These are phyloP conservation scores for Debaryomyces robertsiae DNA, from an alignment of 1,139 yeast genomes.

Conservation along the genomic window DNA sequence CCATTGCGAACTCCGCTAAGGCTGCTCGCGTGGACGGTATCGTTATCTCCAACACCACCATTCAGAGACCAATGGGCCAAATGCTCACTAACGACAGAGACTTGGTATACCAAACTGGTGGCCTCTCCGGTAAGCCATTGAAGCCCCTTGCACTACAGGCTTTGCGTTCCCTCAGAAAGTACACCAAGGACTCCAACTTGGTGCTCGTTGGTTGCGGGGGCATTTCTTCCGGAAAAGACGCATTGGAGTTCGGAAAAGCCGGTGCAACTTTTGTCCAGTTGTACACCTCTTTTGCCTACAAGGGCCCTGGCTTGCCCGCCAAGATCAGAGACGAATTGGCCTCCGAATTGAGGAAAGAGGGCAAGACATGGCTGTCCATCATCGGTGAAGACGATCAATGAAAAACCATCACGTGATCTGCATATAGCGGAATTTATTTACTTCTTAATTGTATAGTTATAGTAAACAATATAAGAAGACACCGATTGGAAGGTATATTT, in stretches of 20 bases:
- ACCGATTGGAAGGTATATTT: not conserved
- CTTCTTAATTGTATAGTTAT: no score
- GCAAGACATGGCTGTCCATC: slow-evolving; percentile 81
- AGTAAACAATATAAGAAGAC: slow-evolving; percentile 1
- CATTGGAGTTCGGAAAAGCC: slow-evolving; percentile 86
- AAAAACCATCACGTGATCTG: slow-evolving; percentile 4
- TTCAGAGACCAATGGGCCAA: slow-evolving; percentile 64
- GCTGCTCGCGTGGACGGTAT: slow-evolving; percentile 85
- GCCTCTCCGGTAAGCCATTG: slow-evolving; percentile 89
- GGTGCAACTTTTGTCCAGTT: slow-evolving; percentile 89
- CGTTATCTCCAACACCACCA: slow-evolving; percentile 88
- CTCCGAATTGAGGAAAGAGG: slow-evolving; percentile 65
- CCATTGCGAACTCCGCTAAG: slow-evolving; percentile 82
- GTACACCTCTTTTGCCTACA: slow-evolving; percentile 89
- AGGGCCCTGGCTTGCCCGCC: slow-evolving; percentile 87
- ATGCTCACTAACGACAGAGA: slow-evolving; percentile 50
- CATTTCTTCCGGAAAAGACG: slow-evolving; percentile 80
- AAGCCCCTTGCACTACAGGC: slow-evolving; percentile 79
- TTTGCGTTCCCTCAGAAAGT: slow-evolving; percentile 65
- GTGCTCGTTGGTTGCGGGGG: slow-evolving; percentile 96
- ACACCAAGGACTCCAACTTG: slow-evolving; percentile 70
- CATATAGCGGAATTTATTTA: no score
- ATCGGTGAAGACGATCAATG: slow-evolving; percentile 56
- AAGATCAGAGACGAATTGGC: slow-evolving; percentile 77
- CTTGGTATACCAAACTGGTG: slow-evolving; percentile 69